phyloP scores from a whole-genome alignment of 2,329 filamentous ascomycete genomes.

The Coniochaeta sp. region DNA sequence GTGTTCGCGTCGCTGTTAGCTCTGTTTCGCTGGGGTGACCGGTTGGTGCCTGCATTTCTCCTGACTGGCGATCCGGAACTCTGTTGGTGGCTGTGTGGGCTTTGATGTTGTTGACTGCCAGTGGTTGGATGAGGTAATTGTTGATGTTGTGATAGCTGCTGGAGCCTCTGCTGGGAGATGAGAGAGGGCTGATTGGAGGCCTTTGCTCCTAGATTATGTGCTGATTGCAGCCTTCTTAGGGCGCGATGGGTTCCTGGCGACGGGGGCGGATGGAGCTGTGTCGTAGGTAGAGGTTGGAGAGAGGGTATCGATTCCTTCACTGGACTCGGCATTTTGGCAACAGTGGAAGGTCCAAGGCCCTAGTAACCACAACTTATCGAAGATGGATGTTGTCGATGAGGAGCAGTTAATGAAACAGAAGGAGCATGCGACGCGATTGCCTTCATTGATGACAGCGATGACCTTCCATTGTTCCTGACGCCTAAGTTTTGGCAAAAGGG shows the following conservation, averaged over 20 bases:
- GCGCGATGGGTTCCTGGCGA: constrained; percentile 61
- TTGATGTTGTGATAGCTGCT: constrained; percentile 27
- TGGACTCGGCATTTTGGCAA: constrained; percentile 25
- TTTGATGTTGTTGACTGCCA: constrained; percentile 10
- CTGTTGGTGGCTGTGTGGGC: constrained; percentile 15
- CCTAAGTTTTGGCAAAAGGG: background rate
- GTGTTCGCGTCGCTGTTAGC: constrained; percentile 64
- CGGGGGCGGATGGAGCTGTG: constrained; percentile 46
- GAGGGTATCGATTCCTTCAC: constrained; percentile 18
- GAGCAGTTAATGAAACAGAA: background rate
- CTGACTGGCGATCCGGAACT: constrained; percentile 26
- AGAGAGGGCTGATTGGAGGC: constrained; percentile 44
- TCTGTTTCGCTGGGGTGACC: constrained; percentile 50
- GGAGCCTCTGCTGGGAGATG: constrained; percentile 53
- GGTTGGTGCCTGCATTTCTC: constrained; percentile 26
- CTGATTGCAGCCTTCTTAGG: constrained; percentile 68
- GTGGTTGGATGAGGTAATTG: constrained; percentile 21
- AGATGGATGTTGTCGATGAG: no score
- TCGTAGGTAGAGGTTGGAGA: constrained; percentile 24
- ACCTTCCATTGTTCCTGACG: background rate
- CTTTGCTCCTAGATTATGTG: constrained; percentile 59
- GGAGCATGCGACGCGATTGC: background rate
- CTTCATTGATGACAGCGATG: background rate
- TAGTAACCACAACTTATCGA: no score
- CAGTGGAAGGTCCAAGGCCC: no score